Base-by-base conservation (phyloP, 2,329 filamentous ascomycete genomes). In the Diaporthe capsici region DNA sequence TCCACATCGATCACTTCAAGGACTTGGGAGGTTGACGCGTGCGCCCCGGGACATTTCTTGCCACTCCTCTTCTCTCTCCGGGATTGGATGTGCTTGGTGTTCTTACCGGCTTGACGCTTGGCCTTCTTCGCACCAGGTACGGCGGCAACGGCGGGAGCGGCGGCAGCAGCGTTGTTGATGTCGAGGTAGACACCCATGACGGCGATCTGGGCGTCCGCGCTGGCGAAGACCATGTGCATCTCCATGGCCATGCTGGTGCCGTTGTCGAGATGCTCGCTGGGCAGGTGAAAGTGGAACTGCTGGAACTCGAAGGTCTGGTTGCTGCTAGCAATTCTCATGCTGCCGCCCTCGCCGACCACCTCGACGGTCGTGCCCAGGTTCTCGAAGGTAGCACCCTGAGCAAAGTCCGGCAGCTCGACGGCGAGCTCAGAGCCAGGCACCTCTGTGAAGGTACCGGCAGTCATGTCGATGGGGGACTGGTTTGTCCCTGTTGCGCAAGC, bases 381-480 rank as follows among this genome's bases (percentile, higher is more conserved):
- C 82, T 90, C 88, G 73, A 91, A 89, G 51, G 86, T 84, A 65
- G 87, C 86, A 9, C 83, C 86, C 60, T 83, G 82, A 25, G 81
- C 80, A 63, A 84, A 82, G 79, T 83, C 86, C 57, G 87, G 85
- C 71, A 91, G 84, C 47, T 82, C 78, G 73, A 85, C 82, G 80
- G 78, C 73, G 7, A 85, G 42, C n/a, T 85, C 78, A 47, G 80
- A 77, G 58, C 81, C 81, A 13, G 82, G 71, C 10, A 84, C 78
- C 49, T 83, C 71, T 37, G 80, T 81, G 75, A 85, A 86, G 42
- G 80, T 78, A n/a, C 81, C 84, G 4, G 78, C 79, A 8, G 81
- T 81, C 85, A 87, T 86, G 81, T 91, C 87, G 82, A 92, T 92
- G 53, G 91, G 91, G 0, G 90, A 91, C 81, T 92, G 91, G 44